Percentiles rank a stretch among this genome's conserved stretches.
phyloP scores from a whole-genome alignment of 2,329 filamentous ascomycete species.

The Fusarium palustre region DNA sequence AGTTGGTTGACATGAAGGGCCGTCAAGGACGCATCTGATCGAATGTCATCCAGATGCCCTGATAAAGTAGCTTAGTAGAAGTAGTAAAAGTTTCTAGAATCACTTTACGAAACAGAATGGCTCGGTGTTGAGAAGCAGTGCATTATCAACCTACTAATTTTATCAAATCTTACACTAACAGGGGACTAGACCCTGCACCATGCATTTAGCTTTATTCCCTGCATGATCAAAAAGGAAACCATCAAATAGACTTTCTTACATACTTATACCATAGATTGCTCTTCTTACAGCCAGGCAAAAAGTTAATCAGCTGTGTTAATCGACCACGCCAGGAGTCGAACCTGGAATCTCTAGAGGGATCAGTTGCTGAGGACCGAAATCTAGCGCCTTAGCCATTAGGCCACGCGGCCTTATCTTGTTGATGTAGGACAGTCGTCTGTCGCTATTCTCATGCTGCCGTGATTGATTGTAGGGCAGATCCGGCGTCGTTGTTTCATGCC shows the following conservation, averaged over 20 bases:
- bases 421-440: not conserved
- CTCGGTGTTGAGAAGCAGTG: not conserved
- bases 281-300: not conserved
- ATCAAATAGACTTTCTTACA: not conserved
- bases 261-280: not conserved
- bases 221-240: not conserved
- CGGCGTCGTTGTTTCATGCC: no score
- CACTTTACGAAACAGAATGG: not conserved
- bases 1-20: not conserved
- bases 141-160: not conserved
- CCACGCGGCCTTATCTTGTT: conserved; percentile 30
- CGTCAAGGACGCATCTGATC: not conserved
- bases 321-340: conserved; percentile 36
- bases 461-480: not conserved
- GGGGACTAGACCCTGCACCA: not conserved
- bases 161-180: not conserved
- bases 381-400: conserved; percentile 36
- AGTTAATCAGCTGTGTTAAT: conserved; percentile 3
- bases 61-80: not conserved
- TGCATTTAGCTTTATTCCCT: not conserved
- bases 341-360: conserved; percentile 34
- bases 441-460: not conserved
- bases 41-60: not conserved
- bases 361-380: conserved; percentile 22
- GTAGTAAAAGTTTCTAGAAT: not conserved